phyloP scores from a whole-genome alignment of 371 early-diverging fungal genomes.

The Mucor lusitanicus region DNA sequence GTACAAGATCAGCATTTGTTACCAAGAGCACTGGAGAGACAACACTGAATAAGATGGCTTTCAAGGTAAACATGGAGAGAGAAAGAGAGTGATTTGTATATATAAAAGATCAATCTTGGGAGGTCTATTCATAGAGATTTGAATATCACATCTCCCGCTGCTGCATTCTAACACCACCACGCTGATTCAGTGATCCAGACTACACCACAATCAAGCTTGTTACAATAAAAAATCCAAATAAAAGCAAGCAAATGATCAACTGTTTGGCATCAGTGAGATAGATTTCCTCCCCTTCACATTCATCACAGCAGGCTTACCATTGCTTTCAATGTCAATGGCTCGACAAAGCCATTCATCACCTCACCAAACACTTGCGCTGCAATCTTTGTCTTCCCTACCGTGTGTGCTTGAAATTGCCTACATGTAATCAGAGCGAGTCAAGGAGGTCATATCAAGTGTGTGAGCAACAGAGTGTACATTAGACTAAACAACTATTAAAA shows the following conservation, averaged over 20 bases:
- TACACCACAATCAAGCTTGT: slow-evolving; percentile 2
- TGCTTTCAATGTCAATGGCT: slow-evolving; percentile 18
- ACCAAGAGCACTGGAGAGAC: background rate
- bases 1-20: background rate
- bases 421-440: slow-evolving; percentile 3
- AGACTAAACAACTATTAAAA: too few species aligned
- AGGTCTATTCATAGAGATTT: background rate
- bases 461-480: too few species aligned
- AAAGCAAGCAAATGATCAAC: slow-evolving; percentile 7
- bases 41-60: background rate
- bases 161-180: too few species aligned
- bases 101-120: background rate
- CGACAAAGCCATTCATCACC: slow-evolving; percentile 19
- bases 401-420: slow-evolving; percentile 1
- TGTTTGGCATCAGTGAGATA: background rate
- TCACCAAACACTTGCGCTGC: slow-evolving; percentile 19
- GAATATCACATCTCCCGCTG: too few species aligned
- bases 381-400: slow-evolving; percentile 9
- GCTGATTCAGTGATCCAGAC: background rate
- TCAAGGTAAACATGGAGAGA: background rate
- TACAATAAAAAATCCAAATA: slow-evolving; percentile 16
- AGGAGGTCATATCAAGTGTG: background rate
- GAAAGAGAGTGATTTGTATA: background rate
- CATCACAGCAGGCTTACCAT: slow-evolving; percentile 8
- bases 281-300: too few species aligned